These are phyloP conservation scores for Cyclanthera cordifolia DNA, from an alignment of 306 rosid genomes.

Conservation along the genomic window DNA sequence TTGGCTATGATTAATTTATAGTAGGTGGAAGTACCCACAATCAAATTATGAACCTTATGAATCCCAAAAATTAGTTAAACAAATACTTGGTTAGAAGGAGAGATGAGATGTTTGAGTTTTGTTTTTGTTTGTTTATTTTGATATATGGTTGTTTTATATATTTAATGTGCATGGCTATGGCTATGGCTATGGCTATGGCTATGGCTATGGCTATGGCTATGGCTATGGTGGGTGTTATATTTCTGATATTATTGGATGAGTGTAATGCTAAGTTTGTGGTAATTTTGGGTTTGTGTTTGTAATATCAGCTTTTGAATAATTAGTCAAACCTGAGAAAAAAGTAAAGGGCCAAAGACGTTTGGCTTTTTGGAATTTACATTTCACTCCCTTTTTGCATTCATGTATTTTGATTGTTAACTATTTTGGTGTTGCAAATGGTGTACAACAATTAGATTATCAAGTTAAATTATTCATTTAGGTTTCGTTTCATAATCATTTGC, in stretches of 20 bases:
- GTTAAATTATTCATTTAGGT: neutral
- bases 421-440: no score
- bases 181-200: no score
- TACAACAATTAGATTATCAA: neutral
- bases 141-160: neutral
- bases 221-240: neutral
- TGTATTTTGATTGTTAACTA: neutral
- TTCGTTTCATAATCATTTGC: neutral
- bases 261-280: slow-evolving; percentile 1
- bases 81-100: no score
- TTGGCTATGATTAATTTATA: no score
- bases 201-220: neutral
- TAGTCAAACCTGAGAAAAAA: slow-evolving; percentile 4
- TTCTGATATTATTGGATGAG: neutral
- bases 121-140: neutral
- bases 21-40: no score
- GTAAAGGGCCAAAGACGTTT: neutral
- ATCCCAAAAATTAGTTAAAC: no score
- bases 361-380: neutral
- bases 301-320: slow-evolving; percentile 13
- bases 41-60: no score
- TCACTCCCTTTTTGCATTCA: neutral
- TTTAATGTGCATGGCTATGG: neutral
- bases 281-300: slow-evolving; percentile 5
- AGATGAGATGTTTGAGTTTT: neutral